Evolutionary conservation across 257 asterid genomes (phyloP).

Genomic region (Solanum tacnaense): DNA sequence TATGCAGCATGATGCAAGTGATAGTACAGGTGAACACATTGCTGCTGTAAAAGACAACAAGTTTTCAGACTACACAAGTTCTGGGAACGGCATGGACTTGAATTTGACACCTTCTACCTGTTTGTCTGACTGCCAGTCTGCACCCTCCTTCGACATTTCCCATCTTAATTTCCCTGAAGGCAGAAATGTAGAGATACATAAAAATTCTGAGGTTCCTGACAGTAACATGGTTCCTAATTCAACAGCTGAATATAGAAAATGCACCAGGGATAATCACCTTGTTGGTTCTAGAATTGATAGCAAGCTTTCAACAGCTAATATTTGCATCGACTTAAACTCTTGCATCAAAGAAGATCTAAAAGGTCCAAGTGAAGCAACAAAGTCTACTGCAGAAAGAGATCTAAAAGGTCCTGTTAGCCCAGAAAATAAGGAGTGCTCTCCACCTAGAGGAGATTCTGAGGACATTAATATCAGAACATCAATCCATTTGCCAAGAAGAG

Average conservation of each 20-base stretch:
- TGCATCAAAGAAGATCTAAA: slow-evolving; percentile 7
- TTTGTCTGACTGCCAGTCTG: slow-evolving; percentile 6
- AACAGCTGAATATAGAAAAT: background rate
- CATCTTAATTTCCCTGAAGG: background rate
- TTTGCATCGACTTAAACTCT: slow-evolving; percentile 20
- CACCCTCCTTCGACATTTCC: background rate
- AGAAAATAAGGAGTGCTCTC: slow-evolving; percentile 47
- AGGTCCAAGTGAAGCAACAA: background rate
- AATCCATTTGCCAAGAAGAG: slow-evolving; percentile 3
- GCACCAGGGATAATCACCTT: slow-evolving; percentile 1
- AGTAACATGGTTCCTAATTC: background rate
- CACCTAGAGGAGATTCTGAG: slow-evolving; percentile 45
- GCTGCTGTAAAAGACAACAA: slow-evolving; percentile 5
- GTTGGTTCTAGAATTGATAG: background rate
- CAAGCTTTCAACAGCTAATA: slow-evolving; percentile 7
- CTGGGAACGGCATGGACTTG: slow-evolving; percentile 25
- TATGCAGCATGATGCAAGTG: background rate
- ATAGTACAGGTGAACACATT: background rate
- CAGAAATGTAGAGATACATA: background rate
- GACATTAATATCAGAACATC: slow-evolving; percentile 16
- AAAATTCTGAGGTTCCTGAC: background rate
- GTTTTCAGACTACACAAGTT: slow-evolving; percentile 12
- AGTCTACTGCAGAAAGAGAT: slow-evolving; percentile 12
- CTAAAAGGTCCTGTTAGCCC: slow-evolving; percentile 47
- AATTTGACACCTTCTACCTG: slow-evolving; percentile 27